phyloP scores from a whole-genome alignment of 768 basidiomycete genomes.

The Dentipellis fragilis region DNA sequence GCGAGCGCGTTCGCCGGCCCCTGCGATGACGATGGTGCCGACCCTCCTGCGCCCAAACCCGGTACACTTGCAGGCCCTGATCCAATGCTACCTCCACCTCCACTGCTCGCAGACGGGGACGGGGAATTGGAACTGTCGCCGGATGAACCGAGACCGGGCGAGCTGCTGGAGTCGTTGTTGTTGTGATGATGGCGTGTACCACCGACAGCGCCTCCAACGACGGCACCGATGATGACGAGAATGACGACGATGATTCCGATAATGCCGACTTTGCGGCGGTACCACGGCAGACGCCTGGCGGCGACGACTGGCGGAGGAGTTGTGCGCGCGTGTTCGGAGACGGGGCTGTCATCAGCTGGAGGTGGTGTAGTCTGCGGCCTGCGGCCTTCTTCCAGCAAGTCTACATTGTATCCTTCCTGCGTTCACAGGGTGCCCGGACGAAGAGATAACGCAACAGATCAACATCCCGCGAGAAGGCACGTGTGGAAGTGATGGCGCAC shows the following conservation, averaged over 20 bases:
- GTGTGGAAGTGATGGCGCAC: constrained; percentile 7
- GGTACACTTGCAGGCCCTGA: too few relatives aligned
- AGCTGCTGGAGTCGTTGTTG: neutral
- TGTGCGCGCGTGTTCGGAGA: constrained; percentile 14
- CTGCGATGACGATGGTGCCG: too few relatives aligned
- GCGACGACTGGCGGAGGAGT: constrained; percentile 3
- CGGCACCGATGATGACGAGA: constrained; percentile 37
- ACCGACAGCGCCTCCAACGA: constrained; percentile 52
- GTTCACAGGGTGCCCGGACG: neutral
- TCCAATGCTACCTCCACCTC: too few relatives aligned
- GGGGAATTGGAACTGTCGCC: too few relatives aligned
- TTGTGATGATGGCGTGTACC: constrained; percentile 23
- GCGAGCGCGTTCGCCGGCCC: too few relatives aligned
- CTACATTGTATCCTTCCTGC: constrained; percentile 47
- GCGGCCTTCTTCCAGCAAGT: constrained; percentile 24
- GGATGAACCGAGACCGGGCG: too few relatives aligned
- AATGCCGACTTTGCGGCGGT: constrained; percentile 36
- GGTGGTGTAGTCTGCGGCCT: constrained; percentile 13
- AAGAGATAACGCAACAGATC: neutral
- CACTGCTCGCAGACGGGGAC: too few relatives aligned
- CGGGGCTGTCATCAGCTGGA: constrained; percentile 6
- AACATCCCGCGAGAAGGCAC: neutral
- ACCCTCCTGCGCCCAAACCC: too few relatives aligned
- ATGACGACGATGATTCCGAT: constrained; percentile 26
- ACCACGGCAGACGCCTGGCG: constrained; percentile 28